phyloP scores from a whole-genome alignment of 2,329 filamentous ascomycete genomes.

The Xylariaceae sp. region DNA sequence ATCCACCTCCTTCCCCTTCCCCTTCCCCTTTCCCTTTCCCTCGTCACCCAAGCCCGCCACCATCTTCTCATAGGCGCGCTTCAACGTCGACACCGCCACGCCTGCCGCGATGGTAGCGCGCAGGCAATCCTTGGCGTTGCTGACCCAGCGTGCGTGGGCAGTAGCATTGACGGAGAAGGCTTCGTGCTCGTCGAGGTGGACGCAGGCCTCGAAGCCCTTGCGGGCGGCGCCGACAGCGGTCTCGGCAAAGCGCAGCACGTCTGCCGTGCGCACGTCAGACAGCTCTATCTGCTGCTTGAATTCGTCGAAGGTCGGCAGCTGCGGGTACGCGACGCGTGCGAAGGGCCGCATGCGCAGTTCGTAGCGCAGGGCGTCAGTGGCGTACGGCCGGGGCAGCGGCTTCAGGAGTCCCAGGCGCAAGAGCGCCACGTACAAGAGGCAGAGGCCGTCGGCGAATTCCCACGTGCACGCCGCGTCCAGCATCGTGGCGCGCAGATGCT shows the following conservation, averaged over 20 bases:
- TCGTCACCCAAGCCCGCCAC: constrained; percentile 25
- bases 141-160: constrained; percentile 67
- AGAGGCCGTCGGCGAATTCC: constrained; percentile 62
- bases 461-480: constrained; percentile 70
- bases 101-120: constrained; percentile 75
- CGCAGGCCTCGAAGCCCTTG: constrained; percentile 63
- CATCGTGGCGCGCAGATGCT: constrained; percentile 65
- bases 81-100: constrained; percentile 69
- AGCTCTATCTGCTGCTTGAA: constrained; percentile 57
- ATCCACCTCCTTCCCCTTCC: constrained; percentile 23
- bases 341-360: constrained; percentile 90
- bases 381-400: constrained; percentile 66
- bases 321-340: constrained; percentile 69
- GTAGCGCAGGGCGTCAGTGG: constrained; percentile 72
- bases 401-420: constrained; percentile 63
- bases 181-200: constrained; percentile 57
- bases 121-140: constrained; percentile 64
- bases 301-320: constrained; percentile 68
- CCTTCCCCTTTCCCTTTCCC: constrained; percentile 22
- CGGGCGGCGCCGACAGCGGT: constrained; percentile 55
- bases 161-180: constrained; percentile 57
- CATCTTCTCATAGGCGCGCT: constrained; percentile 53
- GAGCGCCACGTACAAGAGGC: constrained; percentile 71
- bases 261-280: constrained; percentile 45
- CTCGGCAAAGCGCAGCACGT: constrained; percentile 55